These are phyloP conservation scores for Fusarium dlaminii DNA, from an alignment of 2,329 filamentous ascomycete species.

Conservation along the genomic window DNA sequence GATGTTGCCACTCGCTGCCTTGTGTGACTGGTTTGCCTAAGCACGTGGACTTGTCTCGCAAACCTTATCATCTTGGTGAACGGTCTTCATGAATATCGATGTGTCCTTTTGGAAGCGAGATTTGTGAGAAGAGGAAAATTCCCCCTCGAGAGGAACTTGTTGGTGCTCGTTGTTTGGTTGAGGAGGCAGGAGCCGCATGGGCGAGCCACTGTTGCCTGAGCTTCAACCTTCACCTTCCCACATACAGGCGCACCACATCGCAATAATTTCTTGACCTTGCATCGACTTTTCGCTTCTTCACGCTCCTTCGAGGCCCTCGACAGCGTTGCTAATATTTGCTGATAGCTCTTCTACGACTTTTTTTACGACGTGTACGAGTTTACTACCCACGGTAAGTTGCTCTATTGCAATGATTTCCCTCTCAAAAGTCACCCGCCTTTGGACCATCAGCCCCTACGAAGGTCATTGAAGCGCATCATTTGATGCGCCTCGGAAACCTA, in stretches of 20 bases:
- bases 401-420: not conserved
- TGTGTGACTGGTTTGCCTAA: not conserved
- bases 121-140: not conserved
- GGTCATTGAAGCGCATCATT: not conserved
- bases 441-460: not conserved
- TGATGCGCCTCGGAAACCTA: not conserved
- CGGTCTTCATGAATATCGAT: not conserved
- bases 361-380: conserved; percentile 44
- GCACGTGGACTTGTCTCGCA: not conserved
- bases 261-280: not conserved
- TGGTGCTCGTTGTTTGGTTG: not conserved
- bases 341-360: conserved; percentile 41
- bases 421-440: not conserved
- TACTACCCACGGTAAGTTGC: conserved; percentile 41
- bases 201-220: not conserved
- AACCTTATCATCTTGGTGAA: not conserved
- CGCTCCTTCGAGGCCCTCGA: not conserved
- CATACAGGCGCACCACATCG: not conserved
- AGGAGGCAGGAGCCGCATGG: conserved; percentile 4
- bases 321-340: conserved; percentile 24
- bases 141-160: not conserved
- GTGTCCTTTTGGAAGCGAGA: not conserved
- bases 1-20: not conserved
- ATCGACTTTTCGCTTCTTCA: not conserved
- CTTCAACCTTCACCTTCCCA: conserved; percentile 1